Base-by-base conservation (phyloP, 495 filamentous ascomycete genomes). In the Glonium stellatum region DNA sequence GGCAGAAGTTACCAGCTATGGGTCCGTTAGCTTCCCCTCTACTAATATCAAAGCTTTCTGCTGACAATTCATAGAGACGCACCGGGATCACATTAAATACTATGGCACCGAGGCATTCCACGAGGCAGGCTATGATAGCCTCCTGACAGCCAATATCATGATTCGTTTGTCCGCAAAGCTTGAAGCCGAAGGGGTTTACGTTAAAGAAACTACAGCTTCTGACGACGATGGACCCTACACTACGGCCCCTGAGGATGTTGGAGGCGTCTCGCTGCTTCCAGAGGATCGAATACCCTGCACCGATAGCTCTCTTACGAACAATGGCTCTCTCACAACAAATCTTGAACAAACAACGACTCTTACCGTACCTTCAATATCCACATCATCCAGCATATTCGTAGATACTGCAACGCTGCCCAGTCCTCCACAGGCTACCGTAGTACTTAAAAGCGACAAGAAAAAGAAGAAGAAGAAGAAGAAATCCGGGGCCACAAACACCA, bases 91-190 rank as follows among this genome's bases (percentile, higher is more conserved):
- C 64, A 57, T 60, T 0, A 83, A 84, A 65, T 84, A 86, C 61
- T 44, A 71, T 18, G 65, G 60, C 19, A 66, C 62, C 11, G 68
- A 71, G 15, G 67, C 71, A 22, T 73, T 73, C 35, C 88, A 90
- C 54, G 81, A 89, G 68, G 88, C 87, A 18, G 88, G 87, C 13
- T 90, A 79, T 61, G 87, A 90, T 66, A 89, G 87, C 70, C 80
- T 79, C 61, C 78, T 88, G 64, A 85, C 87, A 0, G 86, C 87
- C 0, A 76, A 80, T 37, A 75, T 87, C 13, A 83, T 86, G 63
- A 72, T 88, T 58, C 84, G 81, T 48, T 72, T 87, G 15, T 77
- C 84, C 0, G 71, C 78, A 1, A 77, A 80, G 56, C 73, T 87
- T n/a, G 67, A 73, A 60, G 60, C 62, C 5, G 68, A 70, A 35